Conservation (phyloP, 2,329 filamentous ascomycete species). For the Hortaea werneckii region DNA sequence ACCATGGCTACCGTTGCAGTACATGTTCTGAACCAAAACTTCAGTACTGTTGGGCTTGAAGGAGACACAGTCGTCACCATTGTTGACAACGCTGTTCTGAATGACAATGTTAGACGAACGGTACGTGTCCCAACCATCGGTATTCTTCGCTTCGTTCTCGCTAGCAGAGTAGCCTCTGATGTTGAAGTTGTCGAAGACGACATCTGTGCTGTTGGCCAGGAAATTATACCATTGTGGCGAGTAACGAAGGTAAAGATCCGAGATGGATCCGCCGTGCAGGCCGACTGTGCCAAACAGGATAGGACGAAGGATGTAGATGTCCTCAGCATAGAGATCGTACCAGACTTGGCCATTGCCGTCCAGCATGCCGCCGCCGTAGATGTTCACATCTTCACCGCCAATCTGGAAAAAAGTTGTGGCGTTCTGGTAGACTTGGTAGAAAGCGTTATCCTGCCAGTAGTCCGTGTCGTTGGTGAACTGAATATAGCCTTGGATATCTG, state of each 20-base stretch:
- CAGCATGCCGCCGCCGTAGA: slow-evolving; percentile 55
- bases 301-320: slow-evolving; percentile 49
- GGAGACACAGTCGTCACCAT: slow-evolving; percentile 61
- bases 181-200: slow-evolving; percentile 53
- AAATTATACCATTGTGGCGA: slow-evolving; percentile 55
- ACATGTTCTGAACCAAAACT: slow-evolving; percentile 55
- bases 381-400: slow-evolving; percentile 55
- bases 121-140: slow-evolving; percentile 44
- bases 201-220: slow-evolving; percentile 54
- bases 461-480: slow-evolving; percentile 56
- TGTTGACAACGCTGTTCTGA: slow-evolving; percentile 54
- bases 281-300: slow-evolving; percentile 49
- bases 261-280: slow-evolving; percentile 47
- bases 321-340: slow-evolving; percentile 51
- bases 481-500: slow-evolving; percentile 50
- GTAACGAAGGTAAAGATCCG: slow-evolving; percentile 51
- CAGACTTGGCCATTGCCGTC: slow-evolving; percentile 56
- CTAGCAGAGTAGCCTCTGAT: slow-evolving; percentile 47
- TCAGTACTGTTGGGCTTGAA: slow-evolving; percentile 67
- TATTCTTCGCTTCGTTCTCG: slow-evolving; percentile 51
- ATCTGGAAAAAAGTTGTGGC: slow-evolving; percentile 57
- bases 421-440: slow-evolving; percentile 57
- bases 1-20: slow-evolving; percentile 61
- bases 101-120: slow-evolving; percentile 53
- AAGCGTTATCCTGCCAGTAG: slow-evolving; percentile 58